Evolutionary conservation across 1,139 yeast species (phyloP).

Genomic region (Kodamaea anthophila): DNA sequence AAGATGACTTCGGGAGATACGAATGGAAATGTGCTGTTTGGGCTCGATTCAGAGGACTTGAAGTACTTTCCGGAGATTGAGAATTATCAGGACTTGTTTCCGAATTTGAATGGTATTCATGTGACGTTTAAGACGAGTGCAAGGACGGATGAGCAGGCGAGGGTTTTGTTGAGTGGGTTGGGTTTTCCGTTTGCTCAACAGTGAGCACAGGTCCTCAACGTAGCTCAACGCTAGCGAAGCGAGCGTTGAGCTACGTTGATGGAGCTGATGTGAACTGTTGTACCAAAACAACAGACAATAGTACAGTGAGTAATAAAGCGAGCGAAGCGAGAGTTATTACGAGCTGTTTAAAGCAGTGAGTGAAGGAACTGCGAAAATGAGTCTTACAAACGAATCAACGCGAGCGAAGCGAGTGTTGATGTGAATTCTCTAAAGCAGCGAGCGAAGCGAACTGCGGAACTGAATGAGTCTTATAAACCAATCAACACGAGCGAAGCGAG

Average conservation of each 20-base stretch:
- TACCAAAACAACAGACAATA: neutral
- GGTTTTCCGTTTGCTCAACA: constrained; percentile 63
- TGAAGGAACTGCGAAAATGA: no score
- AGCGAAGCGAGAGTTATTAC: neutral
- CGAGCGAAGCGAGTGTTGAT: neutral
- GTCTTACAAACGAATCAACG: no score
- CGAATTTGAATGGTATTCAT: constrained; percentile 80
- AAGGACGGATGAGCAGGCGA: constrained; percentile 87
- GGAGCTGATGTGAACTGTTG: no score
- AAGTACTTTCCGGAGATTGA: constrained; percentile 91
- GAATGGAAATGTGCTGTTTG: constrained; percentile 81
- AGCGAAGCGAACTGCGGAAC: neutral
- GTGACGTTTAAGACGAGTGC: constrained; percentile 85
- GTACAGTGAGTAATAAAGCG: neutral
- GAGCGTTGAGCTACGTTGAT: no score
- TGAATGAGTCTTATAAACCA: constrained; percentile 1
- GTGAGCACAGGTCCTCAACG: no score
- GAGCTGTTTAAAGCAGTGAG: neutral
- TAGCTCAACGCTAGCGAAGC: neutral
- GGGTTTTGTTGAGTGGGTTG: constrained; percentile 72
- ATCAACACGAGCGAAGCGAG: neutral
- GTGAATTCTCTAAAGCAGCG: no score
- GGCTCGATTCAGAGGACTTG: constrained; percentile 71
- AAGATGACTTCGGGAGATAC: constrained; percentile 74
- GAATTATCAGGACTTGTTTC: constrained; percentile 85